Conservation (phyloP, 371 early-diverging fungal genomes). For the Zancudomyces culisetae region DNA sequence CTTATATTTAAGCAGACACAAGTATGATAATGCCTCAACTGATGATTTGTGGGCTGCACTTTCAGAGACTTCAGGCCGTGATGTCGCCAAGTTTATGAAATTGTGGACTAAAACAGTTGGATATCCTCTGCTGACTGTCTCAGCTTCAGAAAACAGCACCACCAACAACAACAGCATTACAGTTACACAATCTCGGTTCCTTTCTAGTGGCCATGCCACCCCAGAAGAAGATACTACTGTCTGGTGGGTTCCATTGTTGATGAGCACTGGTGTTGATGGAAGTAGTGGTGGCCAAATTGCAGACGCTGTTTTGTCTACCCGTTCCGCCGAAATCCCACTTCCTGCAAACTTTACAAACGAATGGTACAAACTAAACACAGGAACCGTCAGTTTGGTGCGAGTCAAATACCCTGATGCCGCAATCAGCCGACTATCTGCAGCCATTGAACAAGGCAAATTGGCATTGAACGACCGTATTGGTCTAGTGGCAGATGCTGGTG, state of each 20-base stretch:
- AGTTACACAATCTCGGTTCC: slow-evolving; percentile 50
- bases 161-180: slow-evolving; percentile 6
- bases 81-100: slow-evolving; percentile 61
- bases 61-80: slow-evolving; percentile 38
- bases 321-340: slow-evolving; percentile 8
- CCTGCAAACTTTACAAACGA: slow-evolving; percentile 10
- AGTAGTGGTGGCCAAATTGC: neutral
- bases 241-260: slow-evolving; percentile 57
- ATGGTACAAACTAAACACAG: slow-evolving; percentile 39
- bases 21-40: slow-evolving; percentile 68
- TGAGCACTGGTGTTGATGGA: slow-evolving; percentile 8
- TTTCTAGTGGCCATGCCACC: slow-evolving; percentile 50
- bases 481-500: slow-evolving; percentile 37
- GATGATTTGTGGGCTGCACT: slow-evolving; percentile 71
- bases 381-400: slow-evolving; percentile 41
- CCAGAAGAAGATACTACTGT: slow-evolving; percentile 38
- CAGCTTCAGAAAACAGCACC: slow-evolving; percentile 9
- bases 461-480: slow-evolving; percentile 36
- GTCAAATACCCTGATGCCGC: slow-evolving; percentile 34
- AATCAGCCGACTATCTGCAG: slow-evolving; percentile 25
- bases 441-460: slow-evolving; percentile 27
- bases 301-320: slow-evolving; percentile 9
- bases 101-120: slow-evolving; percentile 79
- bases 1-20: slow-evolving; percentile 55
- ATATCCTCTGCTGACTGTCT: slow-evolving; percentile 54